Base-by-base conservation (phyloP, 83 land plant species). In the Larix sibirica region DNA sequence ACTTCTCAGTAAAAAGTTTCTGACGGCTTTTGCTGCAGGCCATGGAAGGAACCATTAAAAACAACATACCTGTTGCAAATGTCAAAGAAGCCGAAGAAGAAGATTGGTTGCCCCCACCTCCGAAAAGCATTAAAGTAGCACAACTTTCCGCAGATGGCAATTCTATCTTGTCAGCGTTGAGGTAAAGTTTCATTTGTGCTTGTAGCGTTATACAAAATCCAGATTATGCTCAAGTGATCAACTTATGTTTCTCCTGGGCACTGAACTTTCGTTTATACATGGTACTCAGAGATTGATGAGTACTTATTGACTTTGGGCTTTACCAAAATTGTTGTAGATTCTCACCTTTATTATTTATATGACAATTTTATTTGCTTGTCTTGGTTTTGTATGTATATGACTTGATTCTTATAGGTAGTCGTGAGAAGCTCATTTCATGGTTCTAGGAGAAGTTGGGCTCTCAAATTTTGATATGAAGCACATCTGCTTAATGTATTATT, bases 81-180 rank as follows among this genome's bases (percentile, higher is more conserved):
- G 54, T 7, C 54, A 42, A 42, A 18, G 77, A 71, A 38, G 12
- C 24, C 6, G 77, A 71, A 71, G 77, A 66, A 66, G 70, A 71
- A 38, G 77, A 42, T 71, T 71, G 77, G 77, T 17, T 71, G 38
- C 77, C 77, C 14, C 77, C 77, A 18, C 77, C 77, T 16, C 77
- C 77, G 10, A 71, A 71, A 71, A 71, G 77, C 24, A 71, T n/a
- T 42, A 71, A 71, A 42, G 24, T 20, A 38, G 23, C 10, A 23
- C 44, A 17, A 23, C n/a, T 42, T 71, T 42, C 77, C 40, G 56
- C 56, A 17, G 76, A 40, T 71, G 76, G 50, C 6, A 20, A 42
- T n/a, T 42, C 76, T 40, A 71, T 42, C 16, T 71, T 71, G 76
- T 10, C 42, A 38, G 76, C 42, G 56, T 71, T 71, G 54, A 71